Evolutionary conservation across 2,329 filamentous ascomycete genomes (phyloP).

Genomic region (Aspergillus sclerotialis): DNA sequence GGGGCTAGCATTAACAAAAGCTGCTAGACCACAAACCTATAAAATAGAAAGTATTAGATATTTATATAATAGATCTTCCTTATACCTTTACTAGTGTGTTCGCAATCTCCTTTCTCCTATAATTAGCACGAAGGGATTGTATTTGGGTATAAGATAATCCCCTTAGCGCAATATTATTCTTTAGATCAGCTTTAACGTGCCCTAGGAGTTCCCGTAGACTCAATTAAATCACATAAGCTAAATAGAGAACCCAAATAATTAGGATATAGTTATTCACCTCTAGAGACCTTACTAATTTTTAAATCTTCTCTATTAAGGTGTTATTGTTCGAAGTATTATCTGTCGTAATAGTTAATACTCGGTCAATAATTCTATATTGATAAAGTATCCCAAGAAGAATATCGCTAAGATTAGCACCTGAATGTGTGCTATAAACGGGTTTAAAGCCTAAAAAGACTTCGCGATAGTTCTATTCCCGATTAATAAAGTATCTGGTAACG

Average conservation of each 20-base stretch:
- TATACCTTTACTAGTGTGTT: background rate
- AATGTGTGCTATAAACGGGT: background rate
- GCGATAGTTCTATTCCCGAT: constrained; percentile 4
- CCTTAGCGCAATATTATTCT: background rate
- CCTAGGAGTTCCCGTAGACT: background rate
- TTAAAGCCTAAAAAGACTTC: constrained; percentile 9
- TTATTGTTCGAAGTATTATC: constrained; percentile 5
- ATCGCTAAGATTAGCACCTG: background rate
- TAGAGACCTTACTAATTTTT: background rate
- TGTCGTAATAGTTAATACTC: constrained; percentile 2
- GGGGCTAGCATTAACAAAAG: background rate
- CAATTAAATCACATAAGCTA: background rate
- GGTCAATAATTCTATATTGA: too few species aligned
- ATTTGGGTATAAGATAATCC: background rate
- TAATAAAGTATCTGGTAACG: constrained; percentile 6
- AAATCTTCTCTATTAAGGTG: background rate
- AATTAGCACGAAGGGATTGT: background rate
- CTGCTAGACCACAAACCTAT: background rate
- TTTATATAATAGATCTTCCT: background rate
- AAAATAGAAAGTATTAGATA: background rate
- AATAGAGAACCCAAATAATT: background rate
- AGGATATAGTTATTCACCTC: background rate
- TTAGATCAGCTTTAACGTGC: background rate
- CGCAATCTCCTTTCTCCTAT: background rate
- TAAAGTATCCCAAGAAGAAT: background rate